phyloP scores from a whole-genome alignment of 1,139 yeast species.

The Pichia sp. region DNA sequence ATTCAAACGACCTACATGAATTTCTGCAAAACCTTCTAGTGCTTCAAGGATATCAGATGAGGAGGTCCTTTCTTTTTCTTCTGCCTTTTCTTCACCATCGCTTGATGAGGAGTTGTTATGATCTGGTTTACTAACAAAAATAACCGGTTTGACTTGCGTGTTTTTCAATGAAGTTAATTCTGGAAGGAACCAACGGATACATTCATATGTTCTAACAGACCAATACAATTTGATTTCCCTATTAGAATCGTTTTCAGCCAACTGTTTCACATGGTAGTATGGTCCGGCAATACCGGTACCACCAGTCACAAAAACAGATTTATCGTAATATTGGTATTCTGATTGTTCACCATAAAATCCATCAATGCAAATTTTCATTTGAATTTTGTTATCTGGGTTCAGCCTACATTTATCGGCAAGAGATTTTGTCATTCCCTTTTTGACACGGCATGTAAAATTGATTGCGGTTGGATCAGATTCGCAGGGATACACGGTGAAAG shows the following conservation, averaged over 20 bases:
- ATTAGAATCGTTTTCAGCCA: constrained; percentile 18
- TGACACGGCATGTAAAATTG: constrained; percentile 32
- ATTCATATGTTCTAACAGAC: constrained; percentile 39
- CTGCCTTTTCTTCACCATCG: constrained; percentile 8
- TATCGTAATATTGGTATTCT: constrained; percentile 49
- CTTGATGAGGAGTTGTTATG: neutral
- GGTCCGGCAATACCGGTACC: constrained; percentile 69
- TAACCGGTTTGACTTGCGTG: constrained; percentile 29
- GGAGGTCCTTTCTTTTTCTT: neutral
- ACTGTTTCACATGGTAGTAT: constrained; percentile 26
- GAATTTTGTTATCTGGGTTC: neutral
- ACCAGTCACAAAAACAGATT: constrained; percentile 53
- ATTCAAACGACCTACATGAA: constrained; percentile 40
- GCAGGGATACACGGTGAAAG: constrained; percentile 29
- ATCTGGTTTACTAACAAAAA: constrained; percentile 34
- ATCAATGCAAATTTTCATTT: constrained; percentile 34
- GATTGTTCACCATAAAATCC: constrained; percentile 40
- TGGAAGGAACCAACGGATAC: constrained; percentile 43
- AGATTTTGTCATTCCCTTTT: constrained; percentile 32
- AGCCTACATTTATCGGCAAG: constrained; percentile 10
- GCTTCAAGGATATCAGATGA: neutral
- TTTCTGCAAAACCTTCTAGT: constrained; percentile 32
- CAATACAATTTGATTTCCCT: constrained; percentile 37
- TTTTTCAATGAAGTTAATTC: constrained; percentile 32
- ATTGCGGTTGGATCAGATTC: constrained; percentile 18